Evolutionary conservation across 176 grass and related monocot genomes (phyloP).

Genomic region (Oryza longistaminata): DNA sequence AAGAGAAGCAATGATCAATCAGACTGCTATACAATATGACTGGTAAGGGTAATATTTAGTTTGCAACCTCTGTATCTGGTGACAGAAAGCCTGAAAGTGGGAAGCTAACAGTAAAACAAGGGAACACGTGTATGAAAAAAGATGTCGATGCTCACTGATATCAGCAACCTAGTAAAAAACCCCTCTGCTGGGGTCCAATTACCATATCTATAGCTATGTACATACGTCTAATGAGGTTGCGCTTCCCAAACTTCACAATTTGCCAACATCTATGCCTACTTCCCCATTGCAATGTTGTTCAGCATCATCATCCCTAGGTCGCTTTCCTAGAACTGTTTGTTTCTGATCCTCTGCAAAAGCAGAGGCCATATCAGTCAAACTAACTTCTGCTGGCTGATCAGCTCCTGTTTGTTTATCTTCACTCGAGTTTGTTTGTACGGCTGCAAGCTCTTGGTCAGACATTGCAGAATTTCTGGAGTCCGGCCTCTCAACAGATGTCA

Average conservation of each 20-base stretch:
- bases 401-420: conserved; percentile 29
- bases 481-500: conserved; percentile 29
- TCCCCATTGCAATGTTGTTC: conserved; percentile 38
- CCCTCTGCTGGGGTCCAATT: conserved; percentile 10
- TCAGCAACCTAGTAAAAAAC: conserved; percentile 38
- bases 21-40: conserved; percentile 19
- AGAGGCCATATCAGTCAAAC: conserved; percentile 38
- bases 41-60: conserved; percentile 22
- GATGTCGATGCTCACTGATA: conserved; percentile 24
- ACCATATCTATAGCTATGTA: conserved; percentile 61
- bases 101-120: conserved; percentile 34
- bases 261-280: conserved; percentile 48
- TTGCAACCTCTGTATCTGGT: conserved; percentile 20
- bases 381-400: conserved; percentile 32
- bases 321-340: conserved; percentile 37
- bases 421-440: conserved; percentile 31
- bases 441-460: conserved; percentile 36
- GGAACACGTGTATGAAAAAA: conserved; percentile 24
- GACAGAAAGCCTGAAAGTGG: neutral
- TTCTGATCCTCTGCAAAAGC: conserved; percentile 27
- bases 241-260: conserved; percentile 37
- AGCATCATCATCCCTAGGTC: conserved; percentile 22
- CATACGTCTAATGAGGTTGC: conserved; percentile 33
- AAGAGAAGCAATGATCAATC: conserved; percentile 17
- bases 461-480: conserved; percentile 59